A percentile compares a stretch with the other conserved stretches of the same genome.
phyloP scores from a whole-genome alignment of 2,329 filamentous ascomycete genomes.

The Alternaria sp. region DNA sequence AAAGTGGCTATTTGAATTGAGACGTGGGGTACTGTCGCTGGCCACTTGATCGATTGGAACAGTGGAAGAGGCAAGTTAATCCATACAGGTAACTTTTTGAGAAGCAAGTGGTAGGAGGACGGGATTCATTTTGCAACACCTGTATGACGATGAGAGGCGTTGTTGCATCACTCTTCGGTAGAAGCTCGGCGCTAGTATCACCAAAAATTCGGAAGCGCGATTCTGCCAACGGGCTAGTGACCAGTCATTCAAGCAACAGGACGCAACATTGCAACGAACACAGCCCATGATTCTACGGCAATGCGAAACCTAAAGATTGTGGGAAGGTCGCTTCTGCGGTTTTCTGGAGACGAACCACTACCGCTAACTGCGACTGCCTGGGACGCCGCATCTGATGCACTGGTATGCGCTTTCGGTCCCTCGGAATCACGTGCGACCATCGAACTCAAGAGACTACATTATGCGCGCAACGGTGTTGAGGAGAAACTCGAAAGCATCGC shows the following conservation, averaged over 20 bases:
- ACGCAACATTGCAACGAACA: constrained; percentile 12
- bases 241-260: constrained; percentile 9
- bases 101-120: neutral
- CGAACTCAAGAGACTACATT: constrained; percentile 69
- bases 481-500: constrained; percentile 65
- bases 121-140: constrained; percentile 4
- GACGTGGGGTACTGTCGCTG: neutral
- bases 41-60: neutral
- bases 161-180: constrained; percentile 26
- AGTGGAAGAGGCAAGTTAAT: neutral
- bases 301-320: constrained; percentile 93
- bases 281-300: constrained; percentile 20
- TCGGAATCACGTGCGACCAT: constrained; percentile 74
- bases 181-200: constrained; percentile 36
- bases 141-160: constrained; percentile 14
- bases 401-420: constrained; percentile 87
- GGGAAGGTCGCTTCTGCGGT: constrained; percentile 70
- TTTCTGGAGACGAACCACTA: constrained; percentile 61
- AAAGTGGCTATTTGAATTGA: neutral
- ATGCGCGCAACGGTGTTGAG: constrained; percentile 54
- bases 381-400: constrained; percentile 80
- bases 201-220: constrained; percentile 22
- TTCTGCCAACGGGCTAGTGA: constrained; percentile 3
- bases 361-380: constrained; percentile 81
- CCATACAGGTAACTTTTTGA: accelerated